phyloP scores from a whole-genome alignment of 2,329 filamentous ascomycete genomes.

The Colletotrichum navitas region DNA sequence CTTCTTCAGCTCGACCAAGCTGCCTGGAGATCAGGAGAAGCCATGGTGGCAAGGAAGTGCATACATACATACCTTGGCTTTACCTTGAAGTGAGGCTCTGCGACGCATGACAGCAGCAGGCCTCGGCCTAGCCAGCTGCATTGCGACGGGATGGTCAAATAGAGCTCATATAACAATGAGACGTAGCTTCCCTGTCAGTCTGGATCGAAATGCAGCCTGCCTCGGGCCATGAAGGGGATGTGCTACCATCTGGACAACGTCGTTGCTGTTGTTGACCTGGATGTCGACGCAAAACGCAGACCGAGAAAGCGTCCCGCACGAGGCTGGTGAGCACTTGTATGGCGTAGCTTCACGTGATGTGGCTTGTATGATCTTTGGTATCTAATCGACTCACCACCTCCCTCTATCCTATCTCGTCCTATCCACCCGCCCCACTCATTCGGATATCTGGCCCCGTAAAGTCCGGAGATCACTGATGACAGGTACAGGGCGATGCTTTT shows the following conservation, averaged over 20 bases:
- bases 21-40: neutral
- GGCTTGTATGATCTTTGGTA: neutral
- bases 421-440: neutral
- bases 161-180: neutral
- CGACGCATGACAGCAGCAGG: conserved; percentile 37
- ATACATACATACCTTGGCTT: conserved; percentile 42
- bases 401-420: too few relatives aligned
- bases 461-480: neutral
- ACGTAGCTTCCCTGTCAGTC: neutral
- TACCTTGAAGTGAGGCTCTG: conserved; percentile 40
- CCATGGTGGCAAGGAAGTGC: conserved; percentile 19
- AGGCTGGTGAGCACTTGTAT: conserved; percentile 26
- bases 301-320: conserved; percentile 42
- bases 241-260: conserved; percentile 29
- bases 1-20: conserved; percentile 21
- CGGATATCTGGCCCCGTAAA: conserved; percentile 15
- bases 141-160: neutral
- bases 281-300: conserved; percentile 42
- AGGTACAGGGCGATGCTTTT: too few relatives aligned
- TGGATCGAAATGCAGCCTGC: conserved; percentile 14
- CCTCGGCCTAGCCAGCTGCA: conserved; percentile 25
- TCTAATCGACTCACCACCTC: neutral
- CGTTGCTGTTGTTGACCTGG: conserved; percentile 39
- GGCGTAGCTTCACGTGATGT: conserved; percentile 28
- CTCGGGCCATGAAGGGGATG: conserved; percentile 22